phyloP scores from a whole-genome alignment of 768 basidiomycete species.

The Piloderma croceum region DNA sequence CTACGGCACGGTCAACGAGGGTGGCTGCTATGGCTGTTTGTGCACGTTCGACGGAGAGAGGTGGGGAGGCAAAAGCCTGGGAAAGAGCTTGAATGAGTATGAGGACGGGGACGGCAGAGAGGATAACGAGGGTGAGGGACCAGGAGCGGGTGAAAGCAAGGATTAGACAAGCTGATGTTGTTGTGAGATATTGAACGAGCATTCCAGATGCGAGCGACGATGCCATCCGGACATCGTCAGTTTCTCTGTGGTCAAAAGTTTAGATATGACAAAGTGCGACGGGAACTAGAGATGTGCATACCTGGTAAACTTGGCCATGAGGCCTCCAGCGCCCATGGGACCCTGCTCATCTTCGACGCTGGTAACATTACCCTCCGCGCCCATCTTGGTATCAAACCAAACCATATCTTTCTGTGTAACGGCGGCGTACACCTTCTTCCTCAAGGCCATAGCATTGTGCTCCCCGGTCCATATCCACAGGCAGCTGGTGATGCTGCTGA shows the following conservation, averaged over 20 bases:
- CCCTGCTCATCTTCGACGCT: conserved; percentile 33
- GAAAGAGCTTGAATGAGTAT: conserved; percentile 71
- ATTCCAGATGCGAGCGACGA: conserved; percentile 75
- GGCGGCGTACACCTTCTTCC: conserved; percentile 62
- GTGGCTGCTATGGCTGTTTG: conserved; percentile 70
- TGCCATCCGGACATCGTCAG: conserved; percentile 87
- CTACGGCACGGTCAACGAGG: conserved; percentile 68
- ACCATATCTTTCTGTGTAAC: conserved; percentile 68
- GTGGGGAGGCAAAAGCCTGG: conserved; percentile 61
- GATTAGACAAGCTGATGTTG: conserved; percentile 69
- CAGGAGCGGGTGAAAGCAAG: conserved; percentile 81
- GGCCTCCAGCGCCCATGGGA: conserved; percentile 72
- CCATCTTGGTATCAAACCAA: conserved; percentile 89
- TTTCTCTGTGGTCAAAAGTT: conserved; percentile 60
- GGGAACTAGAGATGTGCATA: no score
- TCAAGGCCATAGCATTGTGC: conserved; percentile 60
- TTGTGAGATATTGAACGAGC: conserved; percentile 75
- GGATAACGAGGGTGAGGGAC: conserved; percentile 85
- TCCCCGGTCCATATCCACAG: conserved; percentile 91
- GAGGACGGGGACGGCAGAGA: conserved; percentile 82
- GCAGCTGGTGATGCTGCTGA: conserved; percentile 69
- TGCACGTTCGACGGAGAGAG: conserved; percentile 60
- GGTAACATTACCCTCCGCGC: conserved; percentile 41
- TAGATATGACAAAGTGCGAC: conserved; percentile 1
- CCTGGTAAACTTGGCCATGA: conserved; percentile 92